Evolutionary conservation across 108 stramenopile genomes (phyloP).

Genomic region (Nitzschia sp.): DNA sequence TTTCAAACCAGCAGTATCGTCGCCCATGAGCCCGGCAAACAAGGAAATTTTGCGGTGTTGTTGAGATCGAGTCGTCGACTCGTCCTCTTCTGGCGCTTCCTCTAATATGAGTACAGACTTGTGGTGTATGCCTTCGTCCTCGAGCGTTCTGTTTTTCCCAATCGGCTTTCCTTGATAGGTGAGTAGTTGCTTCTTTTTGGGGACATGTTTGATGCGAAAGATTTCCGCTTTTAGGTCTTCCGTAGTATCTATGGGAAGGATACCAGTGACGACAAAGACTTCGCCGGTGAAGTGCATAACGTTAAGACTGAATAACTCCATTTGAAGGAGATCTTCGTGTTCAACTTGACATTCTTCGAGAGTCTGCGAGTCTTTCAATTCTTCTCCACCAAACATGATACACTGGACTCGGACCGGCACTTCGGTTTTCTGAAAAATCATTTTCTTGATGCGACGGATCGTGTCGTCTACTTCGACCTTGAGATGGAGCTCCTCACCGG

Average conservation of each 20-base stretch:
- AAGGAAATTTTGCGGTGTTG: not conserved
- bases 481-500: not conserved
- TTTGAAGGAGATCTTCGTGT: slow-evolving; percentile 14
- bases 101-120: slow-evolving; percentile 27
- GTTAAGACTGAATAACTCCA: slow-evolving; percentile 18
- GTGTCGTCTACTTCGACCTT: slow-evolving; percentile 19
- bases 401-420: slow-evolving; percentile 14
- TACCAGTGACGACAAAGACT: slow-evolving; percentile 1
- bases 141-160: slow-evolving; percentile 11
- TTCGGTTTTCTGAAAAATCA: slow-evolving; percentile 2
- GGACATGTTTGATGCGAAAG: not conserved
- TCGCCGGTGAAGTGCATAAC: slow-evolving; percentile 21
- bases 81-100: not conserved
- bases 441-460: slow-evolving; percentile 12
- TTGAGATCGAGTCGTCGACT: too few relatives aligned
- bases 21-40: not conserved
- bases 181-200: not conserved
- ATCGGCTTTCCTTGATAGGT: slow-evolving; percentile 15
- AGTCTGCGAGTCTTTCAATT: slow-evolving; percentile 18
- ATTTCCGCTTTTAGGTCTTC: slow-evolving; percentile 8
- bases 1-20: not conserved
- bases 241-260: not conserved
- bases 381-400: slow-evolving; percentile 32
- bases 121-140: slow-evolving; percentile 12
- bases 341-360: slow-evolving; percentile 13